These are phyloP conservation scores for Zychaea mexicana DNA, from an alignment of 371 early-diverging fungal species.

Conservation along the genomic window DNA sequence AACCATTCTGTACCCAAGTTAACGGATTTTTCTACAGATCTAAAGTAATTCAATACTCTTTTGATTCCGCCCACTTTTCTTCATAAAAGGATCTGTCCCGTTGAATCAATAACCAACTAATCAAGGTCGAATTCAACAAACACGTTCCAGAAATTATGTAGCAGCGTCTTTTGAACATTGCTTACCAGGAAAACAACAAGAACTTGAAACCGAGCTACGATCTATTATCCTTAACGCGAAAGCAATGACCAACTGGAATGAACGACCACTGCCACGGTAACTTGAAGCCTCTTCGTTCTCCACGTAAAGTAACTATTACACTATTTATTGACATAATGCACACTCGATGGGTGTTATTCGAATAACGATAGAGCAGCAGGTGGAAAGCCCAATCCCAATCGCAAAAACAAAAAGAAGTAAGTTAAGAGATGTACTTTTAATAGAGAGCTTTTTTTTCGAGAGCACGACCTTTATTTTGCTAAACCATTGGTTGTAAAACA, in stretches of 20 bases:
- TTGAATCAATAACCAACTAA: no score
- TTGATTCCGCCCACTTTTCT: not conserved
- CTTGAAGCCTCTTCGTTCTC: not conserved
- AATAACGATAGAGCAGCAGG: not conserved
- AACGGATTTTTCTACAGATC: not conserved
- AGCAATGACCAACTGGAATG: constrained; percentile 55
- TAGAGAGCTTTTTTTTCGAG: no score
- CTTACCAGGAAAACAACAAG: constrained; percentile 35
- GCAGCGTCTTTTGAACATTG: constrained; percentile 42
- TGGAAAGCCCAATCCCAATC: not conserved
- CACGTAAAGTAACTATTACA: no score
- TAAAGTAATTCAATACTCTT: not conserved
- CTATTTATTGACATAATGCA: not conserved
- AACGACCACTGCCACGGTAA: constrained; percentile 14
- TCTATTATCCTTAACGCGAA: constrained; percentile 41
- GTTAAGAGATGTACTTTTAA: no score
- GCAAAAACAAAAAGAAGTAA: not conserved
- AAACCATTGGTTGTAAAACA: no score
- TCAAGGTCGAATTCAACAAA: no score
- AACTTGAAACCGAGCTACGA: constrained; percentile 46
- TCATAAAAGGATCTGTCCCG: not conserved
- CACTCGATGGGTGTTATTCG: no score
- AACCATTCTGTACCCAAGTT: not conserved
- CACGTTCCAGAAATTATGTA: constrained; percentile 50
- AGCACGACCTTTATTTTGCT: not conserved